Conservation (phyloP, 1,284 basidiomycete species). For the Pseudozyma pruni region DNA sequence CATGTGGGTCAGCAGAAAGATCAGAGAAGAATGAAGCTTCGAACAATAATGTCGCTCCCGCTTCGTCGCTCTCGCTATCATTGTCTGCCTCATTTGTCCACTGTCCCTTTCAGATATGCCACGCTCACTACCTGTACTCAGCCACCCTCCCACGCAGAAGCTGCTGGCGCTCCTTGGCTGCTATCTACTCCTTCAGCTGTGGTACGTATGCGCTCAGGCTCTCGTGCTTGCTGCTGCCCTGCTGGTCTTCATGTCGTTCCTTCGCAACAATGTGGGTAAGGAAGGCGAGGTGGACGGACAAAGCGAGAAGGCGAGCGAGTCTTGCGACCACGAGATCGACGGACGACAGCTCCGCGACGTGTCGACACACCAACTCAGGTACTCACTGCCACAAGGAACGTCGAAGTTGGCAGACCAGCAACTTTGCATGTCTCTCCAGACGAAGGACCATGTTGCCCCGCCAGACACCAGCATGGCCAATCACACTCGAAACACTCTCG, state of each 20-base stretch:
- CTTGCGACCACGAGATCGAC: neutral
- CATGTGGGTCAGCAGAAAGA: too few species aligned
- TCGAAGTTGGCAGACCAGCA: too few species aligned
- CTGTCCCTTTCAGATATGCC: neutral
- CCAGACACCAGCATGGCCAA: too few species aligned
- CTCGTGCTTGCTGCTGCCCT: neutral
- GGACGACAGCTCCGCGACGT: neutral
- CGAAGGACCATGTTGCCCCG: too few species aligned
- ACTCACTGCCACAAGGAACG: too few species aligned
- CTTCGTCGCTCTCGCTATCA: too few species aligned
- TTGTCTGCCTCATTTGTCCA: neutral
- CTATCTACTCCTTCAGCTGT: slow-evolving; percentile 5
- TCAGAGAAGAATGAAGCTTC: too few species aligned
- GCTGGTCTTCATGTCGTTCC: neutral
- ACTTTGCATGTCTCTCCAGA: too few species aligned
- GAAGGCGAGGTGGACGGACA: neutral
- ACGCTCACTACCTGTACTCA: neutral
- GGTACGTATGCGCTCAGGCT: slow-evolving; percentile 4
- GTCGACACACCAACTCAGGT: too few species aligned
- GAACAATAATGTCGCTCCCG: too few species aligned
- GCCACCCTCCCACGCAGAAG: neutral
- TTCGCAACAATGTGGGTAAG: neutral
- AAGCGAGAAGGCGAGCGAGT: too few species aligned
- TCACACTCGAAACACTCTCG: neutral
- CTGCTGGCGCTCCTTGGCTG: slow-evolving; percentile 10